These are phyloP conservation scores for Diaporthe humulicola DNA, from an alignment of 2,329 filamentous ascomycete species.

Conservation along the genomic window DNA sequence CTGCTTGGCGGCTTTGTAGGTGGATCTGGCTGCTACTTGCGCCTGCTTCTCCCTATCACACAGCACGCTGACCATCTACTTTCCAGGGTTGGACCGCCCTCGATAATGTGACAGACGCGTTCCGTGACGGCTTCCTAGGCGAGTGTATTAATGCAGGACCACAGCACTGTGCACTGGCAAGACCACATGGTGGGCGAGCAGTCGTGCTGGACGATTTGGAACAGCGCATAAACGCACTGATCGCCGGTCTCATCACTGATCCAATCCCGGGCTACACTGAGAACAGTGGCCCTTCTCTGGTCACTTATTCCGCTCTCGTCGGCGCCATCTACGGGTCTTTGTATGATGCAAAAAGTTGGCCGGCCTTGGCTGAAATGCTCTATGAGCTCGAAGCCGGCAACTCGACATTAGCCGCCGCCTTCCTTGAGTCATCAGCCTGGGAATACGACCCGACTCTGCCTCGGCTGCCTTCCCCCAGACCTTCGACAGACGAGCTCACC, in stretches of 20 bases:
- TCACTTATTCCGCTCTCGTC: slow-evolving; percentile 61
- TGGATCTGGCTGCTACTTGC: neutral
- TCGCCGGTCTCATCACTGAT: slow-evolving; percentile 53
- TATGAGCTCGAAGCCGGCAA: slow-evolving; percentile 60
- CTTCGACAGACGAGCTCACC: slow-evolving; percentile 55
- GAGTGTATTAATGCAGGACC: slow-evolving; percentile 63
- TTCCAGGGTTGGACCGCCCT: slow-evolving; percentile 58
- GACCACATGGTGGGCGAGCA: slow-evolving; percentile 44
- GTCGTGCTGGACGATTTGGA: slow-evolving; percentile 54
- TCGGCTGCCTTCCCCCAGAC: slow-evolving; percentile 45
- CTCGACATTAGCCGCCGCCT: slow-evolving; percentile 54
- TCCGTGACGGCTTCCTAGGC: slow-evolving; percentile 63
- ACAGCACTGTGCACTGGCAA: slow-evolving; percentile 59
- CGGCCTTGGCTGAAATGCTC: slow-evolving; percentile 55
- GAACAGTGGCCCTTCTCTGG: slow-evolving; percentile 55
- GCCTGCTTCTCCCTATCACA: neutral
- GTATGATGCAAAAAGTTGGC: slow-evolving; percentile 60
- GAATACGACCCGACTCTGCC: slow-evolving; percentile 56
- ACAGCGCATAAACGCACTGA: slow-evolving; percentile 53
- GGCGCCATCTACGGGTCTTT: slow-evolving; percentile 55
- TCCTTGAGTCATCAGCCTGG: slow-evolving; percentile 56
- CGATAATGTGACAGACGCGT: slow-evolving; percentile 63
- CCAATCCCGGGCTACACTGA: slow-evolving; percentile 56
- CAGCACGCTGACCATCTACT: neutral
- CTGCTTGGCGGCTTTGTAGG: slow-evolving; percentile 56